Evolutionary conservation across 352 stramenopile species (phyloP).

Genomic region (Phytophthora uliginosa): DNA sequence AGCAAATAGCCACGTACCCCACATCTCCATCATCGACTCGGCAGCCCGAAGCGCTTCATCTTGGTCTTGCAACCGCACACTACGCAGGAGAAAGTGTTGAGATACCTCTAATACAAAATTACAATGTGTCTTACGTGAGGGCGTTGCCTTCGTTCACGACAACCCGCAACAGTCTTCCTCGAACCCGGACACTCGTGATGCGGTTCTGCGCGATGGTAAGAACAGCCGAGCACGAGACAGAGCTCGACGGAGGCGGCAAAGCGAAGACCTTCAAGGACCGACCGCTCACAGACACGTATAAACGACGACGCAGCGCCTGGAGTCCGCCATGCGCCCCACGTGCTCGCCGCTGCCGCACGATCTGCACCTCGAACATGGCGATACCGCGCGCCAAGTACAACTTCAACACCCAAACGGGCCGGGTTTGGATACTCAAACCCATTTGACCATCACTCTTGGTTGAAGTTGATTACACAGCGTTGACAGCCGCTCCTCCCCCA

Average conservation of each 20-base stretch:
- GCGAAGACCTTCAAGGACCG: constrained; percentile 33
- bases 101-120: not conserved
- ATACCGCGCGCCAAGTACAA: constrained; percentile 1
- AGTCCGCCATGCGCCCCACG: constrained; percentile 17
- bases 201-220: constrained; percentile 22
- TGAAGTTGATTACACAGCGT: constrained; percentile 27
- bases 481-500: constrained; percentile 6
- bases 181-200: constrained; percentile 46
- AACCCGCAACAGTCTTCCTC: constrained; percentile 44
- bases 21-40: constrained; percentile 53
- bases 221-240: constrained; percentile 2
- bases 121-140: constrained; percentile 31
- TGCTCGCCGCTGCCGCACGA: constrained; percentile 36
- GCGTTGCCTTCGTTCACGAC: constrained; percentile 18
- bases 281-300: constrained; percentile 34
- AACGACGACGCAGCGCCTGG: constrained; percentile 41
- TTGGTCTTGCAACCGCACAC: constrained; percentile 37
- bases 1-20: constrained; percentile 35
- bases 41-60: constrained; percentile 41
- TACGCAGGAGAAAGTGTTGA: constrained; percentile 17
- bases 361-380: constrained; percentile 43
- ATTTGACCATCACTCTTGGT: constrained; percentile 30
- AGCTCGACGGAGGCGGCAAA: not conserved
- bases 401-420: constrained; percentile 7
- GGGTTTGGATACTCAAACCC: not conserved